A percentile compares a stretch with the other conserved stretches of the same genome.
These are phyloP conservation scores for Trichoderma hamatum DNA, from an alignment of 2,329 filamentous ascomycete genomes.

Conservation along the genomic window DNA sequence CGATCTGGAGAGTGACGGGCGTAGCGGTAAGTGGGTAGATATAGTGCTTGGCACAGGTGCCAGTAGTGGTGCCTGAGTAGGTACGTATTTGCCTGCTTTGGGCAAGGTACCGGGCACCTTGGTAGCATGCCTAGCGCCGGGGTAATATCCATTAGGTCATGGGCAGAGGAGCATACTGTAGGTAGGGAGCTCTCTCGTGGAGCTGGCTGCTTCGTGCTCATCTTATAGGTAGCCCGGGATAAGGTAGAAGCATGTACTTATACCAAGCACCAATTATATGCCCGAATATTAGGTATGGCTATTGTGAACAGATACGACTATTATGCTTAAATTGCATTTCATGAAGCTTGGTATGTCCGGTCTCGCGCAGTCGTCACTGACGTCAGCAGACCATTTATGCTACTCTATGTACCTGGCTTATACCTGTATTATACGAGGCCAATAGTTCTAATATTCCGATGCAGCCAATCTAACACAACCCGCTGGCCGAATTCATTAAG, in stretches of 20 bases:
- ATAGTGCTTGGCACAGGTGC: conserved; percentile 2
- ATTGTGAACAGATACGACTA: neutral
- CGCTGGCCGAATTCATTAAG: conserved; percentile 33
- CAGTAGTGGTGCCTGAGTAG: neutral
- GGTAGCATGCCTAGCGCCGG: neutral
- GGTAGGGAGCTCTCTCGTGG: neutral
- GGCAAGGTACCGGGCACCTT: conserved; percentile 14
- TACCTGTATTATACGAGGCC: neutral
- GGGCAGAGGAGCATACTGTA: neutral
- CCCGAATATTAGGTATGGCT: neutral
- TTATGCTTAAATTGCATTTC: neutral
- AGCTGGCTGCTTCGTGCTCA: neutral
- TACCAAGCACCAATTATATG: neutral
- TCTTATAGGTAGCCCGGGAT: no score
- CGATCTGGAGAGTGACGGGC: conserved; percentile 18
- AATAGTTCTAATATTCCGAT: neutral
- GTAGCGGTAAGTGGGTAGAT: conserved; percentile 10
- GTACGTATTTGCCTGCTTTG: conserved; percentile 12
- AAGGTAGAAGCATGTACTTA: neutral
- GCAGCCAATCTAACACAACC: conserved; percentile 39
- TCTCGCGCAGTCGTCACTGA: neutral
- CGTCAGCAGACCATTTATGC: neutral
- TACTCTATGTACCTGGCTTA: neutral
- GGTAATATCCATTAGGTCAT: neutral
- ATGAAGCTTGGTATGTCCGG: neutral